A percentile compares a stretch with the other conserved stretches of the same genome.
These are phyloP conservation scores for Boletellus ananas DNA, from an alignment of 768 basidiomycete species.

Conservation along the genomic window DNA sequence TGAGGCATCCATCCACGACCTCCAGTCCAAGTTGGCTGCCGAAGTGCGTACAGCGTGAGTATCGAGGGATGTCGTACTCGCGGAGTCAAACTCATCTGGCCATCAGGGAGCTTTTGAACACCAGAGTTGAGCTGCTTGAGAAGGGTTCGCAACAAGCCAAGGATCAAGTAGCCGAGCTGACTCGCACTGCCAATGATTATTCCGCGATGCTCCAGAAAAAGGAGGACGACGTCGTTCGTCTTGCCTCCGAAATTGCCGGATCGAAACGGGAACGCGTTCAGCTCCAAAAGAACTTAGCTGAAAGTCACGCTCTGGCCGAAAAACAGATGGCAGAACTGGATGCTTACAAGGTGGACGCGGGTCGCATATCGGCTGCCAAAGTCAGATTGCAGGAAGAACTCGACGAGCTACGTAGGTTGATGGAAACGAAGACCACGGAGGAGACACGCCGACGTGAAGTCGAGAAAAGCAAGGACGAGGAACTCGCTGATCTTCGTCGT, in stretches of 20 bases:
- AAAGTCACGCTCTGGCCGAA: conserved; percentile 67
- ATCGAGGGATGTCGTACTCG: background rate
- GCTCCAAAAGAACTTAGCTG: conserved; percentile 56
- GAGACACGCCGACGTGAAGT: conserved; percentile 80
- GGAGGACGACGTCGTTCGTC: conserved; percentile 61
- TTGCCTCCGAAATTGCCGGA: conserved; percentile 50
- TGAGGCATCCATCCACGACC: conserved; percentile 58
- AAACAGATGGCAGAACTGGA: conserved; percentile 60
- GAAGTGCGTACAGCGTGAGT: conserved; percentile 66
- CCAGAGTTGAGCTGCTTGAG: conserved; percentile 59
- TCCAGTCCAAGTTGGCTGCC: conserved; percentile 65
- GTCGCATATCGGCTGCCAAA: conserved; percentile 44
- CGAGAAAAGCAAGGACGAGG: conserved; percentile 83
- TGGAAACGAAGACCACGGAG: conserved; percentile 84
- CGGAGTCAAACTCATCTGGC: background rate
- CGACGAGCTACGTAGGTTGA: conserved; percentile 77
- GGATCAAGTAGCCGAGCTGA: conserved; percentile 73
- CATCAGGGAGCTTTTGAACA: conserved; percentile 59
- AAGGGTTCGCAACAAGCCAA: conserved; percentile 66
- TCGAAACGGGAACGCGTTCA: conserved; percentile 53
- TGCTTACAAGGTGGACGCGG: conserved; percentile 51
- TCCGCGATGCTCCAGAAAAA: conserved; percentile 72
- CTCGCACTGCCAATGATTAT: conserved; percentile 73
- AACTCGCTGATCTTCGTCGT: conserved; percentile 67
- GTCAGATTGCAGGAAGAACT: conserved; percentile 75